phyloP scores from a whole-genome alignment of 2,329 filamentous ascomycete species.

The Magnaporthales sp. region DNA sequence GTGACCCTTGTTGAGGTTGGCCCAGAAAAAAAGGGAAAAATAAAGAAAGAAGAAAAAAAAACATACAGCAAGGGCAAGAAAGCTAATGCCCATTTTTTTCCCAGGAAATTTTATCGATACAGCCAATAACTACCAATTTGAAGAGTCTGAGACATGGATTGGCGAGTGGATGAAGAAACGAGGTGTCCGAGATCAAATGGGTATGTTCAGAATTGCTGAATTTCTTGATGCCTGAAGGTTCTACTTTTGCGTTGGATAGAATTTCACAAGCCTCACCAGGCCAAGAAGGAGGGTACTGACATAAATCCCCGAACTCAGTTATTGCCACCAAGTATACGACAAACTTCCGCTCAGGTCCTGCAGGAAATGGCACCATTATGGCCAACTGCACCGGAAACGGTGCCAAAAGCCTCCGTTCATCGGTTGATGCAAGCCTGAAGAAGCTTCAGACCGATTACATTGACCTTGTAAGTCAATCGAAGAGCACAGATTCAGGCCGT shows the following conservation, averaged over 20 bases:
- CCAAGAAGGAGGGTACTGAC: background rate
- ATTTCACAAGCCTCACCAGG: background rate
- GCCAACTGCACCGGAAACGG: conserved; percentile 51
- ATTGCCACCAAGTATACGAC: conserved; percentile 63
- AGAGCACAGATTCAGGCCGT: background rate
- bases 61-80: conserved; percentile 8
- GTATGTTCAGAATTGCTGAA: conserved; percentile 21
- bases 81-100: background rate
- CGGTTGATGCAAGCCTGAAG: conserved; percentile 44
- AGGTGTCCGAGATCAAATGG: conserved; percentile 56
- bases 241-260: conserved; percentile 6
- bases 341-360: conserved; percentile 37
- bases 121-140: conserved; percentile 57
- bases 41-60: too few species aligned
- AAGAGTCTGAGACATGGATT: conserved; percentile 56
- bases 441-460: conserved; percentile 62
- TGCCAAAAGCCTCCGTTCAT: conserved; percentile 49
- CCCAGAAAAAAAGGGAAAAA: too few species aligned
- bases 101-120: conserved; percentile 70
- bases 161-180: conserved; percentile 63
- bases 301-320: conserved; percentile 27
- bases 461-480: conserved; percentile 39
- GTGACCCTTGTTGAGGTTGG: background rate
- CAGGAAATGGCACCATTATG: conserved; percentile 29
- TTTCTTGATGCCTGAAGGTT: background rate